Evolutionary conservation across 2,329 filamentous ascomycete species (phyloP).

Genomic region (Purpureocillium takamizusanense): DNA sequence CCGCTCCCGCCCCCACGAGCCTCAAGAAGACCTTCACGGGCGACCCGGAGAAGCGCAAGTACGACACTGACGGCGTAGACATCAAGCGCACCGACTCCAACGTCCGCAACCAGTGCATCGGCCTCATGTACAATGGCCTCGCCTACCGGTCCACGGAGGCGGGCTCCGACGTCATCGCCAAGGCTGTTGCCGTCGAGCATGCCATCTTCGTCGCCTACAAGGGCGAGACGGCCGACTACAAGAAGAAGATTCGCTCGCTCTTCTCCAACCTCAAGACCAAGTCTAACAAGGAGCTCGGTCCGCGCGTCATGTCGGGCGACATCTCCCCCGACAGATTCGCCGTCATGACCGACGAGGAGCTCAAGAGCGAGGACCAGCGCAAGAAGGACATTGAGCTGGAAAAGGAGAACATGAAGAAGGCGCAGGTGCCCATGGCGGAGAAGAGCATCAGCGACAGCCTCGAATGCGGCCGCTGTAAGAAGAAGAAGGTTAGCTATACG

Average conservation of each 20-base stretch:
- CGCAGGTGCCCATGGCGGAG: conserved; percentile 86
- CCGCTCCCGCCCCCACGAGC: conserved; percentile 34
- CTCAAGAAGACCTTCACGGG: conserved; percentile 45
- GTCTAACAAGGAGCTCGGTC: conserved; percentile 69
- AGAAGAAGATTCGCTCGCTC: conserved; percentile 80
- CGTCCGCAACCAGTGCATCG: conserved; percentile 76
- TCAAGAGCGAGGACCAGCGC: conserved; percentile 78
- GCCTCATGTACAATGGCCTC: conserved; percentile 88
- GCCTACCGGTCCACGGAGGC: conserved; percentile 62
- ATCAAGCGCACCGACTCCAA: conserved; percentile 64
- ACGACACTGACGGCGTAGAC: conserved; percentile 73
- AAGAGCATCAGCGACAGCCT: conserved; percentile 84
- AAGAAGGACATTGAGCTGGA: conserved; percentile 67
- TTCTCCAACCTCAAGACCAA: conserved; percentile 94
- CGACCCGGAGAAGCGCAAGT: conserved; percentile 70
- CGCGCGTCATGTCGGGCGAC: conserved; percentile 64
- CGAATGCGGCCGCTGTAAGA: conserved; percentile 83
- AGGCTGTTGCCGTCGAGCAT: conserved; percentile 72
- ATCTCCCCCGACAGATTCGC: conserved; percentile 70
- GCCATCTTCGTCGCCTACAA: conserved; percentile 65
- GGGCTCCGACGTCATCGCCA: conserved; percentile 60
- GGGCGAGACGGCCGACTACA: conserved; percentile 67
- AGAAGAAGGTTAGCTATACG: conserved; percentile 91
- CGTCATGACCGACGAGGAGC: conserved; percentile 78
- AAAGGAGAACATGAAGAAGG: conserved; percentile 93